phyloP scores from a whole-genome alignment of 306 rosid genomes.

The Psophocarpus tetragonolobus region DNA sequence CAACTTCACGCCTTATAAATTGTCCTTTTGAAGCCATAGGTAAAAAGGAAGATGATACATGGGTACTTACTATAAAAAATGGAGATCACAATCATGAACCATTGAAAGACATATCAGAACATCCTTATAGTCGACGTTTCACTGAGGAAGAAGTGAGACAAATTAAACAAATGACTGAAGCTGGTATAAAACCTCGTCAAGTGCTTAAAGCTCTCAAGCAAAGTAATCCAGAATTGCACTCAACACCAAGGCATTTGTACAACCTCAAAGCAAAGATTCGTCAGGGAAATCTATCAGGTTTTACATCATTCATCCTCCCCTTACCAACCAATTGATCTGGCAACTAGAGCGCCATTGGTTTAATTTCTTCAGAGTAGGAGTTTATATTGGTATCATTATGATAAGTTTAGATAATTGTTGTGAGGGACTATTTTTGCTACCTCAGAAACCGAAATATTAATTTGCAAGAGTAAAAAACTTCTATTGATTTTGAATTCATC shows the following conservation, averaged over 20 bases:
- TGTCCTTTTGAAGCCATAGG: slow-evolving; percentile 85
- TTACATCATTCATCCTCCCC: slow-evolving; percentile 21
- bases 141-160: slow-evolving; percentile 69
- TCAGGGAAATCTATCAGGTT: slow-evolving; percentile 77
- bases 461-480: not conserved
- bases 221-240: slow-evolving; percentile 70
- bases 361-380: not conserved
- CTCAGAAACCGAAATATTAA: not conserved
- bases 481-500: not conserved
- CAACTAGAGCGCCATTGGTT: slow-evolving; percentile 8
- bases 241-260: slow-evolving; percentile 82
- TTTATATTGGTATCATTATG: not conserved
- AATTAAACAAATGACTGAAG: slow-evolving; percentile 73
- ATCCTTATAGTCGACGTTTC: slow-evolving; percentile 79
- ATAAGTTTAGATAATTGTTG: slow-evolving; percentile 6
- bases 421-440: not conserved
- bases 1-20: slow-evolving; percentile 73
- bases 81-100: slow-evolving; percentile 81
- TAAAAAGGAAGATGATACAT: slow-evolving; percentile 62
- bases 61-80: slow-evolving; percentile 69
- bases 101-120: slow-evolving; percentile 74
- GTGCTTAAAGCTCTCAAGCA: slow-evolving; percentile 78
- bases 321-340: slow-evolving; percentile 5
- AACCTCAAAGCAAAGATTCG: slow-evolving; percentile 83
- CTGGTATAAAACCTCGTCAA: slow-evolving; percentile 77